Percentiles rank a stretch among this genome's conserved stretches.
Conservation (phyloP, 306 rosid genomes). For the Neltuma alba region DNA sequence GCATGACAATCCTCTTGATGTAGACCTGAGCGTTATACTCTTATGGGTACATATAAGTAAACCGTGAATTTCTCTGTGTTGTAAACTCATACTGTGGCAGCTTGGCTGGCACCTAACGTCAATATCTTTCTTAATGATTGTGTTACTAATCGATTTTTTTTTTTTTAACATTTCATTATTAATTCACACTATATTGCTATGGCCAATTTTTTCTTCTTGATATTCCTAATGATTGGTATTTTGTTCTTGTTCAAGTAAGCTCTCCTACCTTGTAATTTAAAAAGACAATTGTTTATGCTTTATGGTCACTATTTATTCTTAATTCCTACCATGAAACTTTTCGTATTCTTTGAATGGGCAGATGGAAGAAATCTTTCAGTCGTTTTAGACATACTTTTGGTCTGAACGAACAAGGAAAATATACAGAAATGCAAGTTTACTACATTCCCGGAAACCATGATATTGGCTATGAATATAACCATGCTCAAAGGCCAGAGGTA, state of each 20-base stretch:
- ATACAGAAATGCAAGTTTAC: constrained; percentile 50
- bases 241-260: constrained; percentile 7
- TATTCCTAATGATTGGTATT: neutral
- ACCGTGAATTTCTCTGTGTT: neutral
- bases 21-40: constrained; percentile 4
- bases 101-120: constrained; percentile 1
- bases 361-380: constrained; percentile 76
- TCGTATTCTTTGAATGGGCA: constrained; percentile 43
- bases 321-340: constrained; percentile 32
- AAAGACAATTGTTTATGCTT: constrained; percentile 16
- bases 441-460: constrained; percentile 85
- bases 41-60: neutral
- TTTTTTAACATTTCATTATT: constrained; percentile 13
- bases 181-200: constrained; percentile 19
- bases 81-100: constrained; percentile 16
- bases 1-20: neutral
- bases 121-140: constrained; percentile 5
- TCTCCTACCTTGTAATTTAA: constrained; percentile 7
- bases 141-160: neutral
- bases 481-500: constrained; percentile 63
- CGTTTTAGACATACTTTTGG: constrained; percentile 74
- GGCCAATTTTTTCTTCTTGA: constrained; percentile 1
- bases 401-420: constrained; percentile 52
- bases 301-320: constrained; percentile 18
- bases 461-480: constrained; percentile 68